These are phyloP conservation scores for Naganishia sp. DNA, from an alignment of 1,284 basidiomycete species.

Conservation along the genomic window DNA sequence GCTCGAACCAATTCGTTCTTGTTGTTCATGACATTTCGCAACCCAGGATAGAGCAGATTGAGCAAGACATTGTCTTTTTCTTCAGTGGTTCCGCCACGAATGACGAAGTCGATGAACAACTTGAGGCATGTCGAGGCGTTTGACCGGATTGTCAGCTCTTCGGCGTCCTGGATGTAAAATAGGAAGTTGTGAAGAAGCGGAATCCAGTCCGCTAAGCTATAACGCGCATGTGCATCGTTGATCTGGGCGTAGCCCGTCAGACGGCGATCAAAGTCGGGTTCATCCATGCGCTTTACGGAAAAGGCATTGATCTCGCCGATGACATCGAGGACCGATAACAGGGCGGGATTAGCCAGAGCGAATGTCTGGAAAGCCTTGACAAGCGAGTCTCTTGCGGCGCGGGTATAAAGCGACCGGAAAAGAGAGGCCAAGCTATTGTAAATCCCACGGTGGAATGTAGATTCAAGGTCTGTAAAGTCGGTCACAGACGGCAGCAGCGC, in stretches of 20 bases:
- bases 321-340: conserved; percentile 61
- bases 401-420: conserved; percentile 72
- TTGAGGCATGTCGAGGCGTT: conserved; percentile 77
- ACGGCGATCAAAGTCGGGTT: conserved; percentile 89
- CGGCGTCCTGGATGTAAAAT: conserved; percentile 83
- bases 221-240: conserved; percentile 60
- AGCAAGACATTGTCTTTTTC: conserved; percentile 42
- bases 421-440: conserved; percentile 71
- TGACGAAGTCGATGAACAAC: conserved; percentile 70
- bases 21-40: conserved; percentile 79
- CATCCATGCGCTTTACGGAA: conserved; percentile 77
- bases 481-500: conserved; percentile 73
- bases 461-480: conserved; percentile 62
- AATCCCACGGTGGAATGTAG: conserved; percentile 60
- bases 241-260: conserved; percentile 74
- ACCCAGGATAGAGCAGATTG: conserved; percentile 69
- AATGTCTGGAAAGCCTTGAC: conserved; percentile 67
- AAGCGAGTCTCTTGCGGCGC: conserved; percentile 68
- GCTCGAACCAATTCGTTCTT: conserved; percentile 84
- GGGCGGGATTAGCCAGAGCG: conserved; percentile 58
- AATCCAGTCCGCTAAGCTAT: conserved; percentile 71
- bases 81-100: conserved; percentile 57
- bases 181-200: conserved; percentile 83
- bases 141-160: conserved; percentile 83
- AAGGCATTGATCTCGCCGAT: conserved; percentile 81